A percentile compares a stretch with the other conserved stretches of the same genome.
Conservation (phyloP, 306 rosid species). For the Mucuna pruriens region DNA sequence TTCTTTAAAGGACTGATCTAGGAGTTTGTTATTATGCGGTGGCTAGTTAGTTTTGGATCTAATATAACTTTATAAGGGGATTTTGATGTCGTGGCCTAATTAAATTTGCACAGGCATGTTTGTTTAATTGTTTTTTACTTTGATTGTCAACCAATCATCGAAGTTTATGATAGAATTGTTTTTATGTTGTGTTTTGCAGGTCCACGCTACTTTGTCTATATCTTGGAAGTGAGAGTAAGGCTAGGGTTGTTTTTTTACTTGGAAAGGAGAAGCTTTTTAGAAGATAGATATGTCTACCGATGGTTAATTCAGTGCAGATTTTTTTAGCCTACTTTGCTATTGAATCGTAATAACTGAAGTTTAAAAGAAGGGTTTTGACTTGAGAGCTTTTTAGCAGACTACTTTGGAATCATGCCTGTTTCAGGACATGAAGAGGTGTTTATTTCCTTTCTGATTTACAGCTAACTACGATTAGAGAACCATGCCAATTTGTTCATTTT, state of each 20-base stretch:
- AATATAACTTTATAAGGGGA: neutral
- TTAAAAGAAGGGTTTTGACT: slow-evolving; percentile 40
- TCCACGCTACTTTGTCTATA: neutral
- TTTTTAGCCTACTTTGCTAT: slow-evolving; percentile 37
- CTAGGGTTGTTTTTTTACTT: slow-evolving; percentile 11
- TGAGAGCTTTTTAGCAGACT: slow-evolving; percentile 47
- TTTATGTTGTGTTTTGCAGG: slow-evolving; percentile 48
- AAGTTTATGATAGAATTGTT: neutral
- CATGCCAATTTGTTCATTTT: slow-evolving; percentile 49
- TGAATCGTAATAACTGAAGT: slow-evolving; percentile 31
- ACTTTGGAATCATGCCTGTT: slow-evolving; percentile 74
- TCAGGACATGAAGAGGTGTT: slow-evolving; percentile 93
- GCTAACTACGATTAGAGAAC: slow-evolving; percentile 62
- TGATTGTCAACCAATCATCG: neutral
- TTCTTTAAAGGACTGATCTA: neutral
- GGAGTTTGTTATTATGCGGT: neutral
- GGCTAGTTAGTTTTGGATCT: slow-evolving; percentile 40
- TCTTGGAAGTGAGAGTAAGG: slow-evolving; percentile 18
- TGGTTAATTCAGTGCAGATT: slow-evolving; percentile 32
- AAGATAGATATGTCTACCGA: neutral
- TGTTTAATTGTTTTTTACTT: slow-evolving; percentile 15
- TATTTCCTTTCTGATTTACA: slow-evolving; percentile 61
- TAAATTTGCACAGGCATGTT: neutral
- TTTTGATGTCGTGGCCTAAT: neutral
- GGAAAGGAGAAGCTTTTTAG: slow-evolving; percentile 40